These are phyloP conservation scores for Aeschynomene evenia DNA, from an alignment of 306 rosid species.

Conservation along the genomic window DNA sequence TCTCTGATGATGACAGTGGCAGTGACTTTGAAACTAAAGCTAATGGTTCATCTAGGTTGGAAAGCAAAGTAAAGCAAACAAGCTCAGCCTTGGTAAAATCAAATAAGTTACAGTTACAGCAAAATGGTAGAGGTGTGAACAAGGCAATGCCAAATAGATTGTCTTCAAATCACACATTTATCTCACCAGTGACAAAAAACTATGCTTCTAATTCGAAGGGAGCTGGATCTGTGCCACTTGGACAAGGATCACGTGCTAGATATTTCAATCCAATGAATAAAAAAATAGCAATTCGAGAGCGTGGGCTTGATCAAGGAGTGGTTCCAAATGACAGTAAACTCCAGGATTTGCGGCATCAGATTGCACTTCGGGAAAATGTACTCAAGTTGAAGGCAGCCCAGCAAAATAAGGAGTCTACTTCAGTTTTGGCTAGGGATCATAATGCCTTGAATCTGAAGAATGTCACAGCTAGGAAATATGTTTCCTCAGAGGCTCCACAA, in stretches of 20 bases:
- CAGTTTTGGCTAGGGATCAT: conserved; percentile 47
- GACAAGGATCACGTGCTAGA: conserved; percentile 55
- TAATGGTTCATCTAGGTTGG: conserved; percentile 36
- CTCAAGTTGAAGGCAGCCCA: conserved; percentile 74
- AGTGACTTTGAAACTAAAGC: conserved; percentile 71
- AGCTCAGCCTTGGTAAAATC: conserved; percentile 45
- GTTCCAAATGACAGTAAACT: conserved; percentile 56
- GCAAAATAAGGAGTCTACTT: conserved; percentile 61
- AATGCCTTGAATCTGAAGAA: conserved; percentile 42
- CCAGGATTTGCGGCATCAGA: conserved; percentile 91
- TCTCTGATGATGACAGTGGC: conserved; percentile 92
- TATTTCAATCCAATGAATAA: conserved; percentile 43
- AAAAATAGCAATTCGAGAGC: conserved; percentile 46
- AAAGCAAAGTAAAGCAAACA: conserved; percentile 44
- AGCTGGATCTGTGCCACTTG: conserved; percentile 42
- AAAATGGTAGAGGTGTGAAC: conserved; percentile 39
- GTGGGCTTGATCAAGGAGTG: conserved; percentile 49
- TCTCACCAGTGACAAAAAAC: conserved; percentile 38
- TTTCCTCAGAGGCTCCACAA: conserved; percentile 38
- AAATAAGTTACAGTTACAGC: conserved; percentile 38
- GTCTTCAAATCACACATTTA: conserved; percentile 47
- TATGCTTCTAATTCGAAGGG: conserved; percentile 52
- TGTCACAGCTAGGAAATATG: conserved; percentile 42
- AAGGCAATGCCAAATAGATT: conserved; percentile 54
- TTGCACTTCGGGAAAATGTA: conserved; percentile 85